Conservation (phyloP, 257 asterid species). For the Capsicum pubescens region DNA sequence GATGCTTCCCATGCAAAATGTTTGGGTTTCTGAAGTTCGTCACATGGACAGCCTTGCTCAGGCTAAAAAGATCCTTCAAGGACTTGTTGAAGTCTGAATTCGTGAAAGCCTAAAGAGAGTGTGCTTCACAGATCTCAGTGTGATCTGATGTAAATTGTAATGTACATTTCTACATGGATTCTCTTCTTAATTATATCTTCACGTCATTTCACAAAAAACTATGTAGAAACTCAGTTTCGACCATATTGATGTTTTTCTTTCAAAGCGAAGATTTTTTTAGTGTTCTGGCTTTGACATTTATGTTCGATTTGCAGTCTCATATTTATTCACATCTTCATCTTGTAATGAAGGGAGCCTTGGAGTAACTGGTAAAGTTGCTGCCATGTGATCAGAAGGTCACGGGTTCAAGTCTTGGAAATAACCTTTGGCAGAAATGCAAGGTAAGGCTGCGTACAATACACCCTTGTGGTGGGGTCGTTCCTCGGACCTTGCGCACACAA, state of each 20-base stretch:
- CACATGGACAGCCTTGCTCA: conserved; percentile 57
- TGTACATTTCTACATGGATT: not conserved
- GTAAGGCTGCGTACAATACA: too few relatives aligned
- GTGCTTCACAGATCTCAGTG: not conserved
- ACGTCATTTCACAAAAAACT: not conserved
- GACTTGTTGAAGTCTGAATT: conserved; percentile 37
- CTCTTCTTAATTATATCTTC: conserved; percentile 1
- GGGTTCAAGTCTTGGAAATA: too few relatives aligned
- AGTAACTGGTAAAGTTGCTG: too few relatives aligned
- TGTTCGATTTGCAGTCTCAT: conserved; percentile 4
- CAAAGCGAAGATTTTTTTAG: not conserved
- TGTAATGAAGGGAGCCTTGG: not conserved
- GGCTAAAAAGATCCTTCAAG: conserved; percentile 59
- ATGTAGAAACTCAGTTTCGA: not conserved
- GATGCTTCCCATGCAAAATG: conserved; percentile 57
- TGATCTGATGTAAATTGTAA: not conserved
- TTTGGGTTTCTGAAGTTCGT: conserved; percentile 58
- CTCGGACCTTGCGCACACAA: too few relatives aligned
- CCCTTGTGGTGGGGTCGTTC: too few relatives aligned
- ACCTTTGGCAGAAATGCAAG: too few relatives aligned
- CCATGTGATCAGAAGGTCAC: too few relatives aligned
- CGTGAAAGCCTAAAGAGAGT: not conserved
- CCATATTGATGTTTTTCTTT: not conserved
- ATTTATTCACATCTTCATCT: conserved; percentile 9
- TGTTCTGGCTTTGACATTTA: not conserved